phyloP scores from a whole-genome alignment of 1,139 yeast genomes.

The Candida sanyaensis region DNA sequence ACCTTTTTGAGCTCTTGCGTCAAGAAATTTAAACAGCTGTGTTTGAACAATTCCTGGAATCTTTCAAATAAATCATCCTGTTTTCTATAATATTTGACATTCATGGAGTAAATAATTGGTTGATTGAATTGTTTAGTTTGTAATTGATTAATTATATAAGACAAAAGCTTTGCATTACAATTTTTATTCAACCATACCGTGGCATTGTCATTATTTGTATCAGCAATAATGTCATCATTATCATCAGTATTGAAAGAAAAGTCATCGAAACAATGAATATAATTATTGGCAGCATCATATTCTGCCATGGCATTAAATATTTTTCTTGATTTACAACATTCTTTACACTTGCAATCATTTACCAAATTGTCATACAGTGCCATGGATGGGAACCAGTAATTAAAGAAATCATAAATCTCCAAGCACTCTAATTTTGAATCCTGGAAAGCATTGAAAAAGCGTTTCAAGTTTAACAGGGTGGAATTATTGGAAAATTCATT shows the following conservation, averaged over 20 bases:
- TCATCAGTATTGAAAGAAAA: conserved; percentile 1
- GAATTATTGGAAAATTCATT: conserved; percentile 11
- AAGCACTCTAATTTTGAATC: conserved; percentile 7
- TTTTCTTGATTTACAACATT: conserved; percentile 8
- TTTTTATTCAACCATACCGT: conserved; percentile 9
- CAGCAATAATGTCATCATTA: not conserved
- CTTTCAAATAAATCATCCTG: conserved; percentile 6
- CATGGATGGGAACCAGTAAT: conserved; percentile 16
- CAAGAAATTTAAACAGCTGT: conserved; percentile 10
- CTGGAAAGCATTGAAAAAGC: conserved; percentile 3
- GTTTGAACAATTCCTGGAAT: conserved; percentile 15
- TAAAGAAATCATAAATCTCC: conserved; percentile 15
- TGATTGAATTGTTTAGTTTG: conserved; percentile 13
- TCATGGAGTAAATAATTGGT: conserved; percentile 12
- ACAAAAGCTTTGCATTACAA: conserved; percentile 11
- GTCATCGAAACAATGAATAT: conserved; percentile 13
- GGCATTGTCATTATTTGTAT: not conserved
- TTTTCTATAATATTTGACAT: conserved; percentile 6
- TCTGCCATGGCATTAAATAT: conserved; percentile 12
- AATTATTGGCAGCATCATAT: conserved; percentile 14
- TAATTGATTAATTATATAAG: conserved; percentile 10
- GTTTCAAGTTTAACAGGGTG: conserved; percentile 12
- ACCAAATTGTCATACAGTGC: conserved; percentile 8
- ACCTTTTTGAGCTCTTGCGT: not conserved
- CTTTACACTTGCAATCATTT: conserved; percentile 13